Evolutionary conservation across 176 grass and related monocot species (phyloP).

Genomic region (Dactylis glomerata): DNA sequence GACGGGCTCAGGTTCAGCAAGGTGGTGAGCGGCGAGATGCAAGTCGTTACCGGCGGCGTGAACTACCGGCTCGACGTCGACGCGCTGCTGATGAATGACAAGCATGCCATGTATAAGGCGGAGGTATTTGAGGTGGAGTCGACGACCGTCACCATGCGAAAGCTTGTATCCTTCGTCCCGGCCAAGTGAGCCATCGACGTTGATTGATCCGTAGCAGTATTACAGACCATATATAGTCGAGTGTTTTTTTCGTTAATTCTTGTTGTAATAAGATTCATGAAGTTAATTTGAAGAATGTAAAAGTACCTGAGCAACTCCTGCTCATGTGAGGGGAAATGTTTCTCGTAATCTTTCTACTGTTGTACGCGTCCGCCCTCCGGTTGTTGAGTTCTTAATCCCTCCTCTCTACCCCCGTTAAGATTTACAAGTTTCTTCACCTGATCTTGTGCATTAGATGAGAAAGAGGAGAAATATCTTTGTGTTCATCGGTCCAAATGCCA

Average conservation of each 20-base stretch:
- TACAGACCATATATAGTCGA: too few species aligned
- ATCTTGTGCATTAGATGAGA: not conserved
- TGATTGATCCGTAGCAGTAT: not conserved
- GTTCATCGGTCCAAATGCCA: not conserved
- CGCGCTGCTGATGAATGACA: not conserved
- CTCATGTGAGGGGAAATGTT: not conserved
- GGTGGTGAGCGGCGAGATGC: not conserved
- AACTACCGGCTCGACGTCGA: slow-evolving; percentile 39
- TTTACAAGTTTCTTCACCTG: not conserved
- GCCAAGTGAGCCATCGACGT: not conserved
- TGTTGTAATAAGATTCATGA: not conserved
- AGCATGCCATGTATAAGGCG: slow-evolving; percentile 11
- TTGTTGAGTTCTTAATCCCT: not conserved
- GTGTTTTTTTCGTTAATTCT: not conserved
- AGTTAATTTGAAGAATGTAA: not conserved
- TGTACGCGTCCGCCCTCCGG: not conserved
- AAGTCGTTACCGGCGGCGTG: slow-evolving; percentile 10
- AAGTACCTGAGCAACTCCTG: not conserved
- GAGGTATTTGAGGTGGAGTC: not conserved
- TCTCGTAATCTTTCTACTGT: not conserved
- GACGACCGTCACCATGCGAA: not conserved
- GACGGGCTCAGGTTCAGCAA: slow-evolving; percentile 21
- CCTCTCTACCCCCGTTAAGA: not conserved
- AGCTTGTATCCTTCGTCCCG: not conserved
- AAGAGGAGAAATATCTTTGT: not conserved